Percentiles rank a stretch among this genome's conserved stretches.
Conservation (phyloP, 2,329 filamentous ascomycete species). For the Xenoacremonium recifei region DNA sequence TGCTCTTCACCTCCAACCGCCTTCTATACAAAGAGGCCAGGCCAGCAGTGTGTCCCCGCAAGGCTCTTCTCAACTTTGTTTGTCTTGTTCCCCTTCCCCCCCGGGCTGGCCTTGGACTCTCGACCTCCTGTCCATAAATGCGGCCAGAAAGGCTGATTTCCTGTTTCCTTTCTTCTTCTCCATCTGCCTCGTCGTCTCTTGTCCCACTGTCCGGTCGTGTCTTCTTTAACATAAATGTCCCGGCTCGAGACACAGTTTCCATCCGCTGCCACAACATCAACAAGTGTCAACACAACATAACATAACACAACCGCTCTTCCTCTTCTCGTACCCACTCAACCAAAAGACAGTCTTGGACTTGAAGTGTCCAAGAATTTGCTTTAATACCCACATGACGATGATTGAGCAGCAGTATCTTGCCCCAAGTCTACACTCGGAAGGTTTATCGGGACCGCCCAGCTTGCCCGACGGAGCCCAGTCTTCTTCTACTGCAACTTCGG, state of each 20-base stretch:
- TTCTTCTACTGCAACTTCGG: slow-evolving; percentile 14
- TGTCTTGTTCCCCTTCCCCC: slow-evolving; percentile 13
- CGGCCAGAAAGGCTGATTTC: slow-evolving; percentile 30
- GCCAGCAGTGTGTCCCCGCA: slow-evolving; percentile 24
- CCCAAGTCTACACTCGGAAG: slow-evolving; percentile 31
- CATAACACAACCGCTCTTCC: slow-evolving; percentile 14
- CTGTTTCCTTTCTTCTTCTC: slow-evolving; percentile 10
- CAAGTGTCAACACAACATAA: slow-evolving; percentile 14
- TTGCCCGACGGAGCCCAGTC: slow-evolving; percentile 25
- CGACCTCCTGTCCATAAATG: slow-evolving; percentile 22
- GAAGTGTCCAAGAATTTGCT: slow-evolving; percentile 19
- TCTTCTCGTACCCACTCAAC: slow-evolving; percentile 14
- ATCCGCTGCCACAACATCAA: slow-evolving; percentile 16
- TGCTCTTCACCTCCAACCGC: slow-evolving; percentile 23
- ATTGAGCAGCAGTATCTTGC: slow-evolving; percentile 34
- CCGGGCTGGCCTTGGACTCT: slow-evolving; percentile 14
- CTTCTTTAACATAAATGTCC: slow-evolving; percentile 26
- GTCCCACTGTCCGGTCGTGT: slow-evolving; percentile 13
- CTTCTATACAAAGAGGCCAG: slow-evolving; percentile 28
- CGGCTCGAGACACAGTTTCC: slow-evolving; percentile 16
- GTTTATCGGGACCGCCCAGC: slow-evolving; percentile 27
- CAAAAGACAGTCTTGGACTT: slow-evolving; percentile 19
- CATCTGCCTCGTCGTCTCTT: slow-evolving; percentile 23
- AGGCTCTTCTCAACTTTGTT: slow-evolving; percentile 23
- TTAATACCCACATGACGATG: slow-evolving; percentile 30